phyloP scores from a whole-genome alignment of 345 rosid species.

The Dovyalis caffra region DNA sequence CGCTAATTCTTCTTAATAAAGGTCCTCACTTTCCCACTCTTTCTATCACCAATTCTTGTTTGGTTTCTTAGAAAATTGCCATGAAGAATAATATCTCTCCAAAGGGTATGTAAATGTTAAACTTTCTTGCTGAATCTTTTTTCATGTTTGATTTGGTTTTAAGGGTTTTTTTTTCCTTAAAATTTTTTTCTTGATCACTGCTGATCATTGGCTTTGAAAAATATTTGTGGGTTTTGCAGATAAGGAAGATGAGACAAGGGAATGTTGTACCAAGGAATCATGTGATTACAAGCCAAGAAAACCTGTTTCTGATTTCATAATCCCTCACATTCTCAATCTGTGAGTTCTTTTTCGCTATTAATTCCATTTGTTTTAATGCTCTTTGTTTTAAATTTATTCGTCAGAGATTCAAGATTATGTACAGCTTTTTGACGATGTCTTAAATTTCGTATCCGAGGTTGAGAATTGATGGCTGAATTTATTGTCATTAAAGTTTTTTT shows the following conservation, averaged over 20 bases:
- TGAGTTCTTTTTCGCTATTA: slow-evolving; percentile 23
- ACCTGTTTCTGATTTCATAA: slow-evolving; percentile 45
- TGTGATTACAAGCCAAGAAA: slow-evolving; percentile 32
- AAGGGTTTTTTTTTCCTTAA: too few species aligned
- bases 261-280: slow-evolving; percentile 46
- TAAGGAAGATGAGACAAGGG: slow-evolving; percentile 38
- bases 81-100: not conserved
- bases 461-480: too few species aligned
- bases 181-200: not conserved
- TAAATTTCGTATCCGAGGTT: too few species aligned
- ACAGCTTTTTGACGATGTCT: too few species aligned
- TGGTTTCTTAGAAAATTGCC: not conserved
- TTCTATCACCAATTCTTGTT: not conserved
- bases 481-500: too few species aligned
- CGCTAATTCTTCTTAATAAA: not conserved
- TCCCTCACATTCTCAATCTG: slow-evolving; percentile 83
- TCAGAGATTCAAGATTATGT: not conserved
- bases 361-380: not conserved
- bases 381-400: not conserved
- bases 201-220: not conserved
- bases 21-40: not conserved
- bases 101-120: slow-evolving; percentile 3
- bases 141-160: not conserved
- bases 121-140: not conserved
- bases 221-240: slow-evolving; percentile 4